Evolutionary conservation across 192 early-diverging fungal species (phyloP), one percentile per base, ranked within the genome.

Genomic region (Geranomyces michiganensis): DNA sequence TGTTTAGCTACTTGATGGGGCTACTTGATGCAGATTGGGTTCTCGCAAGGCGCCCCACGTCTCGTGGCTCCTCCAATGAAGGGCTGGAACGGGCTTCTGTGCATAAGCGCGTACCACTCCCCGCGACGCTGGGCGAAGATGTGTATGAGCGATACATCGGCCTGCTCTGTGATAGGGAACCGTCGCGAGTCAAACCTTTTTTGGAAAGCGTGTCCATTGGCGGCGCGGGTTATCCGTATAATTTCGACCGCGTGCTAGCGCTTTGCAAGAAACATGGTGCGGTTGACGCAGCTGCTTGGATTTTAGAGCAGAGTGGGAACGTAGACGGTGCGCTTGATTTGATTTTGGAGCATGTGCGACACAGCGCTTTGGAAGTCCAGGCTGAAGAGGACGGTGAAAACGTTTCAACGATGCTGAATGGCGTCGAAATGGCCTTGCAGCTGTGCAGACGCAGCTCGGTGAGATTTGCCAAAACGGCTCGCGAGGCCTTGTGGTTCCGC

Each of bases 271-370:
- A 71, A 9, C 26, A 73, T 19, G 53, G 70, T 46, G 53, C 77
- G 1, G 56, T 61, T 15, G 68, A 63, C 29, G 77, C 77, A 21
- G 75, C 67, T 31, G 61, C 76, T 17, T 84, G 82, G 82, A 63
- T 84, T 31, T 55, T 81, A 19, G 79, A 81, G 56, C 31, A 74
- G 45, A 70, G 44, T 44, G 79, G 79, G 4, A 58, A 79, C 47
- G 60, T 67, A 36, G 51, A 63, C 7, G 71, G 73, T 19, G 79
- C 82, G 8, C 29, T 84, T 15, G 59, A 29, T 27, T 44, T 77
- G 17, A 56, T 81, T 8, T 55, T 76, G 53, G 45, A 66, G 6
- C 48, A 32, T 33, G 55, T 77, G 32, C 27, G 26, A 55, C 56
- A 70, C 0, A 15, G 19, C 43, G 65, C 70, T 26, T 24, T 53